phyloP scores from a whole-genome alignment of 805 yeast species.

The Candida golubevii region DNA sequence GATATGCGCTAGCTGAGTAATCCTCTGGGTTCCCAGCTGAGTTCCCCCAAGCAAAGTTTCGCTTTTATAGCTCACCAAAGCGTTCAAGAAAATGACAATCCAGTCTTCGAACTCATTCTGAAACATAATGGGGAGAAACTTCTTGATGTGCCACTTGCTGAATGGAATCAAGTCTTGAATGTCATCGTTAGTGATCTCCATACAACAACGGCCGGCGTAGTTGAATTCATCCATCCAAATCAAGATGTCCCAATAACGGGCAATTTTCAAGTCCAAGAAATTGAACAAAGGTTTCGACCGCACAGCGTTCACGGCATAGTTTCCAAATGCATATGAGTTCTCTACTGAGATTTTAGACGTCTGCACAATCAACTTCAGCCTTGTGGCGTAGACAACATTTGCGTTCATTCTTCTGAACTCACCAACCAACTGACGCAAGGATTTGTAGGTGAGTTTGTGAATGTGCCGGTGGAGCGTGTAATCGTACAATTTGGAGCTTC shows the following conservation, averaged over 20 bases:
- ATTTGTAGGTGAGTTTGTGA: constrained; percentile 78
- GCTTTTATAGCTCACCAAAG: constrained; percentile 54
- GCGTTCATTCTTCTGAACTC: constrained; percentile 83
- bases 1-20: constrained; percentile 62
- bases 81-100: constrained; percentile 71
- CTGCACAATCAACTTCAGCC: constrained; percentile 66
- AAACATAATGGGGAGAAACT: constrained; percentile 67
- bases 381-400: constrained; percentile 69
- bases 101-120: constrained; percentile 86
- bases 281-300: constrained; percentile 79
- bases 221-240: constrained; percentile 94
- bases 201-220: constrained; percentile 68
- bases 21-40: constrained; percentile 49
- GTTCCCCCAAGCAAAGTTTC: constrained; percentile 35
- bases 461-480: constrained; percentile 79
- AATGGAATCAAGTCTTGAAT: constrained; percentile 45
- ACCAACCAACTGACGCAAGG: constrained; percentile 71
- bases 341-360: constrained; percentile 78
- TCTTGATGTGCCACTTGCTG: constrained; percentile 74
- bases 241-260: constrained; percentile 85
- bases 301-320: constrained; percentile 71
- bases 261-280: constrained; percentile 69
- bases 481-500: constrained; percentile 71
- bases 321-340: constrained; percentile 87
- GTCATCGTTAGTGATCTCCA: constrained; percentile 41